These are phyloP conservation scores for Xylaria sp. DNA, from an alignment of 2,329 filamentous ascomycete genomes.

Conservation along the genomic window DNA sequence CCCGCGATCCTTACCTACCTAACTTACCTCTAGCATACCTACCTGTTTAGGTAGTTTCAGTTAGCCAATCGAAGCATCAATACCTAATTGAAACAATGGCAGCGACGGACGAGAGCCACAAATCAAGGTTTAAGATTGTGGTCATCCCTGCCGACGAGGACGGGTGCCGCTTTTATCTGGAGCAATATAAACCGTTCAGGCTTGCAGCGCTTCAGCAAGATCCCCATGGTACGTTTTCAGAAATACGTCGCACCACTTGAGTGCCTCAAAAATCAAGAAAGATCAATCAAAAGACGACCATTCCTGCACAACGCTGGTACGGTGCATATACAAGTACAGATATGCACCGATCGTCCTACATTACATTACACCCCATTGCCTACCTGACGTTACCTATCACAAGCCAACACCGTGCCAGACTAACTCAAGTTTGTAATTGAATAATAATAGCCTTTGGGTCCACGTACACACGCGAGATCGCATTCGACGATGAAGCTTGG, in stretches of 20 bases:
- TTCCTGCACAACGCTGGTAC: not conserved
- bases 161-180: conserved; percentile 47
- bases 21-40: not conserved
- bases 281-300: conserved; percentile 2
- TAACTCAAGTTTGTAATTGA: conserved; percentile 17
- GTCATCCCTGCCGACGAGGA: conserved; percentile 42
- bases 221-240: conserved; percentile 43
- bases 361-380: not conserved
- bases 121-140: conserved; percentile 42
- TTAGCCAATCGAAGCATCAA: too few relatives aligned
- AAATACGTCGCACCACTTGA: conserved; percentile 4
- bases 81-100: conserved; percentile 16
- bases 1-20: not conserved
- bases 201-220: conserved; percentile 47
- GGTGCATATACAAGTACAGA: conserved; percentile 26
- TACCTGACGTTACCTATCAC: not conserved
- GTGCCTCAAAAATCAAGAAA: not conserved
- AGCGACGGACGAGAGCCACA: conserved; percentile 14
- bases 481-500: conserved; percentile 53
- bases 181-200: conserved; percentile 49
- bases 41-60: not conserved
- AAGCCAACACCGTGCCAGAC: conserved; percentile 23
- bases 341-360: not conserved
- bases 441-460: conserved; percentile 51
- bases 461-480: conserved; percentile 52